These are phyloP conservation scores for Kodamaea leandrae DNA, from an alignment of 805 yeast species.

Conservation along the genomic window DNA sequence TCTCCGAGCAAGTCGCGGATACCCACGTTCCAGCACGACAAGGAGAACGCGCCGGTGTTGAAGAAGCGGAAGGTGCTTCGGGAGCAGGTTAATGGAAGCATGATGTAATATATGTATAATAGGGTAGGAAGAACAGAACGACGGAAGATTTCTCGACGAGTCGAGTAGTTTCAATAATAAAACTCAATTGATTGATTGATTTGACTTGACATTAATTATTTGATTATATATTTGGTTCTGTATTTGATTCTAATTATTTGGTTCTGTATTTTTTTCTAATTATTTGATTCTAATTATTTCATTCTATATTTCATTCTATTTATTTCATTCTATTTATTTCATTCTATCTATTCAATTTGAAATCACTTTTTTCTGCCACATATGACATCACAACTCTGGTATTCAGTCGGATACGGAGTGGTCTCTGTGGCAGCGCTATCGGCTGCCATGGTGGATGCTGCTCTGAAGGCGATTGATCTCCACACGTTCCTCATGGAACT, in stretches of 20 bases:
- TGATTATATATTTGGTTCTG: too few relatives aligned
- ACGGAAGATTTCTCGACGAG: background rate
- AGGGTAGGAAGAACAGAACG: background rate
- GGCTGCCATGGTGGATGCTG: background rate
- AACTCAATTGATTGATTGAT: too few relatives aligned
- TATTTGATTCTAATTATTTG: too few relatives aligned
- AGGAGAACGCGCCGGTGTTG: slow-evolving; percentile 5
- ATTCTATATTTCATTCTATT: too few relatives aligned
- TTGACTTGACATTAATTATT: too few relatives aligned
- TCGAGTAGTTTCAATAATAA: too few relatives aligned
- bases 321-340: too few relatives aligned
- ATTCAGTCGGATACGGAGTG: slow-evolving; percentile 4
- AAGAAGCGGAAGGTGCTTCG: slow-evolving; percentile 6
- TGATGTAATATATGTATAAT: background rate
- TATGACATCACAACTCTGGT: too few relatives aligned
- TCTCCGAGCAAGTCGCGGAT: slow-evolving; percentile 4
- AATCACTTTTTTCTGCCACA: too few relatives aligned
- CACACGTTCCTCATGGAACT: slow-evolving; percentile 26
- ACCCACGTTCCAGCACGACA: slow-evolving; percentile 5
- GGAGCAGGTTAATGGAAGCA: background rate
- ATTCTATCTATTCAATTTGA: too few relatives aligned
- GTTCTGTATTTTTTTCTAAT: too few relatives aligned
- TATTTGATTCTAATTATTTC: too few relatives aligned
- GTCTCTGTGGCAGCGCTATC: slow-evolving; percentile 1
- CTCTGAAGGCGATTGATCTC: slow-evolving; percentile 18